Percentiles rank a stretch among this genome's conserved stretches.
Conservation (phyloP, 768 basidiomycete genomes). For the Russula virescens region DNA sequence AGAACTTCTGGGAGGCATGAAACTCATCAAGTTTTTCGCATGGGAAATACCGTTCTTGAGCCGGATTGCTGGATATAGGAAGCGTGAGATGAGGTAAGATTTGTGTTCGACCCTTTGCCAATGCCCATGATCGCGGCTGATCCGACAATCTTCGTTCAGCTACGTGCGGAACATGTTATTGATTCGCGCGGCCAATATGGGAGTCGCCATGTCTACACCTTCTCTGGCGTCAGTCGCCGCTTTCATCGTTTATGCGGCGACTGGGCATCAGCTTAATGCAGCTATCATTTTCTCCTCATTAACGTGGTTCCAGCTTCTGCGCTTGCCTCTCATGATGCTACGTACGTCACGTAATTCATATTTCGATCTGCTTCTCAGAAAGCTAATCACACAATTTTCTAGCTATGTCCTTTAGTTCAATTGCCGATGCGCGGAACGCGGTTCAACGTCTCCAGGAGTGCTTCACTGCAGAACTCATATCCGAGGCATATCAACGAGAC, state of each 20-base stretch:
- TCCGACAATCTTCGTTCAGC: conserved; percentile 28
- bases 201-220: conserved; percentile 67
- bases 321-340: conserved; percentile 74
- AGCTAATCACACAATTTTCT: conserved; percentile 4
- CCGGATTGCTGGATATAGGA: conserved; percentile 63
- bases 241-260: conserved; percentile 69
- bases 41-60: conserved; percentile 82
- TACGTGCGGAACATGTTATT: conserved; percentile 63
- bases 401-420: conserved; percentile 70
- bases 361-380: background rate
- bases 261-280: conserved; percentile 63
- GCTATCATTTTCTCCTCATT: conserved; percentile 79
- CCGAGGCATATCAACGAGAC: conserved; percentile 53
- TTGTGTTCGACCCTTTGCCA: background rate
- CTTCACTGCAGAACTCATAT: conserved; percentile 76
- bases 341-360: conserved; percentile 30
- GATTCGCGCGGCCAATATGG: conserved; percentile 59
- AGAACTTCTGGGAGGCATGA: conserved; percentile 85
- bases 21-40: conserved; percentile 88
- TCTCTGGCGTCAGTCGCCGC: conserved; percentile 72
- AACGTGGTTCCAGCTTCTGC: conserved; percentile 76
- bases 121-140: conserved; percentile 6
- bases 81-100: conserved; percentile 55
- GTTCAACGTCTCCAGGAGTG: conserved; percentile 68
- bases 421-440: conserved; percentile 81